Conservation (phyloP, 768 basidiomycete genomes). For the Psilocybe sp. region DNA sequence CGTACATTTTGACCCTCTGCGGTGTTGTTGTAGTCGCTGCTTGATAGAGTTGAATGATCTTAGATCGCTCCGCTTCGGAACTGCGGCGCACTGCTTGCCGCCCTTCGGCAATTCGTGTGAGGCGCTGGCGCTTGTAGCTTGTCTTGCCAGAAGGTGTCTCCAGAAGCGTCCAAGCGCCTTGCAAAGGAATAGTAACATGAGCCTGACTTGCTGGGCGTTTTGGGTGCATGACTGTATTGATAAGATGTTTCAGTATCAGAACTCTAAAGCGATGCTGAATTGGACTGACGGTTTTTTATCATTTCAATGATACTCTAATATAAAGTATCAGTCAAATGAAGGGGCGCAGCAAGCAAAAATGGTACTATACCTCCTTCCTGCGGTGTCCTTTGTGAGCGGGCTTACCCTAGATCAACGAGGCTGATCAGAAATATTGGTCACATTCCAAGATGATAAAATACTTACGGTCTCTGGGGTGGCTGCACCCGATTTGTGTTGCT, state of each 20-base stretch:
- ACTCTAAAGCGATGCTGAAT: no score
- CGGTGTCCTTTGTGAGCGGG: no score
- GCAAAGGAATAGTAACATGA: conserved; percentile 4
- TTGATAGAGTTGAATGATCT: conserved; percentile 36
- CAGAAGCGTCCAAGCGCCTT: conserved; percentile 35
- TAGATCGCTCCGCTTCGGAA: conserved; percentile 27
- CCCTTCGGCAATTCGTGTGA: conserved; percentile 39
- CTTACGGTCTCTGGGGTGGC: no score
- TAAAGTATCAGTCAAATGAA: no score
- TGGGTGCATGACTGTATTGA: conserved; percentile 5
- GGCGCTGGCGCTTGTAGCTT: conserved; percentile 30
- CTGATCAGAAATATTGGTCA: no score
- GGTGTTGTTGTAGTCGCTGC: conserved; percentile 25
- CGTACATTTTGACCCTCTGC: conserved; percentile 32
- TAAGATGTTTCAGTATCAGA: neutral
- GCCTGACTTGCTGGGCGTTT: neutral
- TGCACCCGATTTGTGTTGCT: neutral
- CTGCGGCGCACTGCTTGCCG: conserved; percentile 31
- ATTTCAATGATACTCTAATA: no score
- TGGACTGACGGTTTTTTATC: no score
- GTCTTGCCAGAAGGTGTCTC: conserved; percentile 26
- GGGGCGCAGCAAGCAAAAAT: no score
- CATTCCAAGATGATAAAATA: no score
- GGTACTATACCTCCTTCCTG: no score
- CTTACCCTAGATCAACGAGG: no score